Percentiles rank a stretch among this genome's conserved stretches.
These are phyloP conservation scores for Candida orba DNA, from an alignment of 805 yeast species.

Conservation along the genomic window DNA sequence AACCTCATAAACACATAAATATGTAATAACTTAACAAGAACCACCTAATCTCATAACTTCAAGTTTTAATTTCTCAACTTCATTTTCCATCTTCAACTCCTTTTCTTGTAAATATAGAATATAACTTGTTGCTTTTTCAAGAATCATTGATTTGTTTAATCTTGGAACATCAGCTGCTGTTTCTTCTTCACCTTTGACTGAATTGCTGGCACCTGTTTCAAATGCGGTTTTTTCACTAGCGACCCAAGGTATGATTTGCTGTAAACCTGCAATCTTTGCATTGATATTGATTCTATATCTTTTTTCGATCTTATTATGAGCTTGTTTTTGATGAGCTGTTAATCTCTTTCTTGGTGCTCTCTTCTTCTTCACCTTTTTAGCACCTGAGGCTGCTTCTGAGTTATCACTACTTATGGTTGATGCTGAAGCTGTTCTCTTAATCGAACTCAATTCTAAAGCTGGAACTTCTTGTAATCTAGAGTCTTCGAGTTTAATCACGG, in stretches of 20 bases:
- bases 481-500: conserved; percentile 24
- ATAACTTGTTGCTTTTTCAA: conserved; percentile 63
- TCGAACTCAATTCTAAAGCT: conserved; percentile 1
- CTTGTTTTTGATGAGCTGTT: conserved; percentile 55
- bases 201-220: conserved; percentile 32
- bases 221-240: conserved; percentile 56
- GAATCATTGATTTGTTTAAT: conserved; percentile 58
- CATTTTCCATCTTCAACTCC: conserved; percentile 31
- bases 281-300: conserved; percentile 66
- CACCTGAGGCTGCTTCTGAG: neutral
- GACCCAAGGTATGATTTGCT: conserved; percentile 62
- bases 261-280: conserved; percentile 61
- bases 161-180: conserved; percentile 26
- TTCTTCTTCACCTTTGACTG: conserved; percentile 8
- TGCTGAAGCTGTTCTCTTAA: conserved; percentile 10
- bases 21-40: neutral
- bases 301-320: conserved; percentile 68
- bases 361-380: conserved; percentile 31
- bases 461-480: conserved; percentile 8
- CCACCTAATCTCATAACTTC: conserved; percentile 23
- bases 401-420: conserved; percentile 10
- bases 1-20: conserved; percentile 1
- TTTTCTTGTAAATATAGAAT: conserved; percentile 45
- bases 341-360: conserved; percentile 49
- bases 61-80: conserved; percentile 22